Conservation (phyloP, 1,284 basidiomycete species). For the Cutaneotrichosporon dermatis region DNA sequence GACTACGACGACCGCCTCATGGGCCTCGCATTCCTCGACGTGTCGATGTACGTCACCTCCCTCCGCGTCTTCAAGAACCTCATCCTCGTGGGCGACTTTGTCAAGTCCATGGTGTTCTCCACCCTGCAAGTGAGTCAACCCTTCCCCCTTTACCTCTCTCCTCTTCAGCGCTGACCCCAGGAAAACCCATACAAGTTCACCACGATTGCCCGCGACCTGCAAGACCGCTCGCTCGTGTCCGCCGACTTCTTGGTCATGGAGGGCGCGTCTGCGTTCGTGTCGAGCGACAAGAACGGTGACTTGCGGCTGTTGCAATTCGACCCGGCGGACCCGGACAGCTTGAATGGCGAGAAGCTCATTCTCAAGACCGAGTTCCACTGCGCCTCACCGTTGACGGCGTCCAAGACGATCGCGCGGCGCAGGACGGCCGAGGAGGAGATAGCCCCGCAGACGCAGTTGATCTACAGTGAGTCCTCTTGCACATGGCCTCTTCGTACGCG, state of each 20-base stretch:
- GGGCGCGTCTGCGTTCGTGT: constrained; percentile 71
- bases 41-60: constrained; percentile 84
- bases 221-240: constrained; percentile 59
- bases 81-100: constrained; percentile 80
- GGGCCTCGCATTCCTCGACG: constrained; percentile 91
- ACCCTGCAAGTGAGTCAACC: constrained; percentile 53
- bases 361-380: constrained; percentile 77
- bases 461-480: constrained; percentile 47
- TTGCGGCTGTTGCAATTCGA: constrained; percentile 82
- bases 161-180: constrained; percentile 54
- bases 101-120: constrained; percentile 84
- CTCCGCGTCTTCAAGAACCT: constrained; percentile 89
- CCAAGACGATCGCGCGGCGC: constrained; percentile 67
- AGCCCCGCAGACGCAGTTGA: constrained; percentile 71
- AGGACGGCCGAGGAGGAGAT: constrained; percentile 56
- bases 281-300: constrained; percentile 75
- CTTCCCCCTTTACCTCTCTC: too few species aligned
- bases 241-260: constrained; percentile 80
- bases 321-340: constrained; percentile 81
- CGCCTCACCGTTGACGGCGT: constrained; percentile 66
- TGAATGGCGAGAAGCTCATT: constrained; percentile 74
- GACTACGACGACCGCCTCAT: constrained; percentile 93
- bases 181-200: constrained; percentile 94
- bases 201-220: constrained; percentile 72
- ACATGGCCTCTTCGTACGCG: too few species aligned